Base-by-base conservation (phyloP, 2,329 filamentous ascomycete genomes). In the Pseudogymnoascus sp. region DNA sequence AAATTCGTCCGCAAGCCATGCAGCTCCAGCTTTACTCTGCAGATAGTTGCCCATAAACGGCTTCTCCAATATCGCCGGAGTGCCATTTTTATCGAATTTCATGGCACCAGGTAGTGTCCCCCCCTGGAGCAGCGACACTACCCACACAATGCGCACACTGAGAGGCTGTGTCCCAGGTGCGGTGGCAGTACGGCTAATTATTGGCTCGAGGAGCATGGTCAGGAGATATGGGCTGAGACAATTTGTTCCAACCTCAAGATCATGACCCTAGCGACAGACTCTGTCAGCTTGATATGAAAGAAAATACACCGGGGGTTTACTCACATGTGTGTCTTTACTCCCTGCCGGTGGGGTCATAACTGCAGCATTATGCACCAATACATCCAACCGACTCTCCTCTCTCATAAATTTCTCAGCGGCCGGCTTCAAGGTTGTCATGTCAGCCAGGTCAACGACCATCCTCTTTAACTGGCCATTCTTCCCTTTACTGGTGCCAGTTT, bases 291-390 rank as follows among this genome's bases (percentile, higher is more conserved):
- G 24, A 24, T n/a, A 37, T 37, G 33, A 58, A 50, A 29, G 4
- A 8, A 11, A 61, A 62, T 35, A 50, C 5, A n/a, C 29, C 24
- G 59, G 8, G 8, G 13, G 35, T 9, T 31, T 17, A 62, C 66
- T 15, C 61, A 68, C 68, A 31, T 58, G 39, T 36, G 69, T 71
- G 1, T 77, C 77, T 68, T 71, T 72, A 26, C 71, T 73, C 0
- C 73, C 76, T n/a, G 69, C 67, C 0, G 77, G 76, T 1, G 76
- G 71, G 2, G 67, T 67, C 72, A 78, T 78, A 33, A 79, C 70
- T 9, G 73, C 78, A 0, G 78, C 78, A 68, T 80, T 80, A 64
- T 79, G 76, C 66, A 77, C 73, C 11, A 80, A 63, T 1, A 77
- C 65, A 61, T 79, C 73, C 1, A 80, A 69, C 9, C 69, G 64